Evolutionary conservation across 768 basidiomycete species (phyloP).

Genomic region (Boletus rubroflammeus): DNA sequence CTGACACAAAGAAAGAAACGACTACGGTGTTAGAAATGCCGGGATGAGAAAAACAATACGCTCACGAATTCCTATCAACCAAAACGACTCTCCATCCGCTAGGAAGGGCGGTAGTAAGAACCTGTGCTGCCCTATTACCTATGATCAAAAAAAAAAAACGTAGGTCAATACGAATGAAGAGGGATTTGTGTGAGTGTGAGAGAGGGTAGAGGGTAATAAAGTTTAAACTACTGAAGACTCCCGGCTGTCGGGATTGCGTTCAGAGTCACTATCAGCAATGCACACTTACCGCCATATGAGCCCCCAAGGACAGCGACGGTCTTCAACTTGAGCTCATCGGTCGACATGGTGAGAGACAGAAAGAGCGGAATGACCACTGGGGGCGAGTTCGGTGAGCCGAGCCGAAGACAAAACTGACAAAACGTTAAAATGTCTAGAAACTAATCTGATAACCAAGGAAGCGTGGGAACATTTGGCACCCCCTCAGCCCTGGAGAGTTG

Average conservation of each 20-base stretch:
- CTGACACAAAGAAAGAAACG: conserved; percentile 20
- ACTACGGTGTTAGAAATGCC: background rate
- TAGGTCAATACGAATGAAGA: background rate
- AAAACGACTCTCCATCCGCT: conserved; percentile 52
- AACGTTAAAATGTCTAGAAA: background rate
- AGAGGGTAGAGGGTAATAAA: background rate
- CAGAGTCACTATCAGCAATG: conserved; percentile 2
- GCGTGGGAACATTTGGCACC: background rate
- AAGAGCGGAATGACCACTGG: background rate
- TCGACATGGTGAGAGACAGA: conserved; percentile 8
- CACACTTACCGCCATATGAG: conserved; percentile 47
- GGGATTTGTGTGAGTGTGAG: background rate
- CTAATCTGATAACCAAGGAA: background rate
- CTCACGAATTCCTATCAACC: conserved; percentile 58
- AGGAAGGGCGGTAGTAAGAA: conserved; percentile 48
- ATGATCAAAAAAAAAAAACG: background rate
- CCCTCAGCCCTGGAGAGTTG: background rate
- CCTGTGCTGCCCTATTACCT: conserved; percentile 49
- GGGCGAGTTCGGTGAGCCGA: background rate
- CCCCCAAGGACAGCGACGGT: conserved; percentile 55
- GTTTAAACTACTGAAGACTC: background rate
- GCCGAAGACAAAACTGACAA: background rate
- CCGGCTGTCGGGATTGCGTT: background rate
- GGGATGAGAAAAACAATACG: conserved; percentile 1
- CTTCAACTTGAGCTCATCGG: background rate